These are phyloP conservation scores for Stephanodiscus triporus DNA, from an alignment of 108 stramenopile species.

Conservation along the genomic window DNA sequence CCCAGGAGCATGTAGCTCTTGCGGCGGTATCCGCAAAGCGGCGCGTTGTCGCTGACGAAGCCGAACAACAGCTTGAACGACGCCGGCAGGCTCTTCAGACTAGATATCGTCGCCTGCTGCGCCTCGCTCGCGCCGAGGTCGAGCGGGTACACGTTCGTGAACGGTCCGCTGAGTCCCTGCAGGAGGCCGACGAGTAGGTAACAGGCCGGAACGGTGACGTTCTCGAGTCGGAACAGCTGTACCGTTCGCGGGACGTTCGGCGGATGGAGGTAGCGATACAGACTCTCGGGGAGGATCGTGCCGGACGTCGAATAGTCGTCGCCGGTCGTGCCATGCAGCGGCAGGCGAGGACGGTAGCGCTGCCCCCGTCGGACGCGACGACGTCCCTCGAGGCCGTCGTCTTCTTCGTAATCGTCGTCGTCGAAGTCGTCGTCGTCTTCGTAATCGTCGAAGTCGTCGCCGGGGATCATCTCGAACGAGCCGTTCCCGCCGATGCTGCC, in stretches of 20 bases:
- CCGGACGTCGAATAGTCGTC: constrained; percentile 38
- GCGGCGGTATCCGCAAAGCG: constrained; percentile 68
- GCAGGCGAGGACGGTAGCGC: too few species aligned
- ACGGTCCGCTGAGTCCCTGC: constrained; percentile 73
- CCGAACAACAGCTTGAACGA: constrained; percentile 82
- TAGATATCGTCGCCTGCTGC: constrained; percentile 73
- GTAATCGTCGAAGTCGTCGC: background rate
- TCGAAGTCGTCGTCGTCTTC: constrained; percentile 8
- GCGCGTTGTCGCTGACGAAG: constrained; percentile 75
- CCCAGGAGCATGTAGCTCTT: constrained; percentile 86
- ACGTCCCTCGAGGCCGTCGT: too few species aligned
- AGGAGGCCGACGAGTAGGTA: constrained; percentile 80
- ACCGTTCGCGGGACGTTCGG: constrained; percentile 69
- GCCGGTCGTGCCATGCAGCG: constrained; percentile 19
- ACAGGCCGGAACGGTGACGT: constrained; percentile 83
- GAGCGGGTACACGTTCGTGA: constrained; percentile 82
- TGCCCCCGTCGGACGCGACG: too few species aligned
- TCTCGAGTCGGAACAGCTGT: constrained; percentile 75
- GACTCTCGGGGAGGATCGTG: constrained; percentile 16
- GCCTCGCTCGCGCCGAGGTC: constrained; percentile 83
- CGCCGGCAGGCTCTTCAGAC: constrained; percentile 66
- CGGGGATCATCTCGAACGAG: constrained; percentile 8
- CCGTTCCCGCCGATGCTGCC: background rate
- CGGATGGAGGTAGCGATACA: constrained; percentile 63
- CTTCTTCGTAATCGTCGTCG: too few species aligned